Evolutionary conservation across 192 early-diverging fungal species (phyloP).

Genomic region (Umbelopsis sp.): DNA sequence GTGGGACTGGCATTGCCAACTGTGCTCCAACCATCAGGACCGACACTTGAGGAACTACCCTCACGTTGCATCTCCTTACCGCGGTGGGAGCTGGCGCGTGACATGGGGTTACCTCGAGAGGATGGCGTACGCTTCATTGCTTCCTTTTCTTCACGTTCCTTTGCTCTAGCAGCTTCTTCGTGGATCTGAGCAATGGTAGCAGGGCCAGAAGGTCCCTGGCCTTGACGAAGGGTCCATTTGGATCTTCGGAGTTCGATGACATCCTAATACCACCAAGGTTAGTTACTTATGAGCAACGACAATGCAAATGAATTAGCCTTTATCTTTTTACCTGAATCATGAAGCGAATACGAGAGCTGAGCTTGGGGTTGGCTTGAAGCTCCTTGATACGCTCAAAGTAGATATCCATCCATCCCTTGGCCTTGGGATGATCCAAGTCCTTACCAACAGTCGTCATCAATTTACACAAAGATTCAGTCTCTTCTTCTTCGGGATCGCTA

Average conservation of each 20-base stretch:
- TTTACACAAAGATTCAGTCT: conserved; percentile 91
- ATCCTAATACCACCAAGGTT: conserved; percentile 36
- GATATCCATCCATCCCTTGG: conserved; percentile 70
- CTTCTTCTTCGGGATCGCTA: conserved; percentile 89
- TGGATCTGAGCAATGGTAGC: conserved; percentile 94
- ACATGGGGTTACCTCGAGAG: conserved; percentile 62
- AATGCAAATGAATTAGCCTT: neutral
- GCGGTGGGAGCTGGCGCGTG: conserved; percentile 62
- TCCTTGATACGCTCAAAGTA: conserved; percentile 87
- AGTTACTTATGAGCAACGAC: conserved; percentile 11
- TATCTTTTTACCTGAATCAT: conserved; percentile 63
- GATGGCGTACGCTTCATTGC: conserved; percentile 67
- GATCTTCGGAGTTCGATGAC: conserved; percentile 65
- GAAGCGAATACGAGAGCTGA: conserved; percentile 90
- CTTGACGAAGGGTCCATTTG: conserved; percentile 74
- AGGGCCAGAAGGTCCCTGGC: conserved; percentile 72
- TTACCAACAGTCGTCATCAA: conserved; percentile 88
- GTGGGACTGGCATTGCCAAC: conserved; percentile 49
- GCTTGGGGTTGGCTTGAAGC: conserved; percentile 66
- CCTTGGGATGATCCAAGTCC: conserved; percentile 69
- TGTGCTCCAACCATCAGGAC: conserved; percentile 74
- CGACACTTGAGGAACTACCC: conserved; percentile 43
- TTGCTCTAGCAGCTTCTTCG: conserved; percentile 62
- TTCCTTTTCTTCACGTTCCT: conserved; percentile 75
- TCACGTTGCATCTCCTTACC: conserved; percentile 37